Base-by-base conservation (phyloP, 2,329 filamentous ascomycete genomes). In the Harringtonia lauricola region DNA sequence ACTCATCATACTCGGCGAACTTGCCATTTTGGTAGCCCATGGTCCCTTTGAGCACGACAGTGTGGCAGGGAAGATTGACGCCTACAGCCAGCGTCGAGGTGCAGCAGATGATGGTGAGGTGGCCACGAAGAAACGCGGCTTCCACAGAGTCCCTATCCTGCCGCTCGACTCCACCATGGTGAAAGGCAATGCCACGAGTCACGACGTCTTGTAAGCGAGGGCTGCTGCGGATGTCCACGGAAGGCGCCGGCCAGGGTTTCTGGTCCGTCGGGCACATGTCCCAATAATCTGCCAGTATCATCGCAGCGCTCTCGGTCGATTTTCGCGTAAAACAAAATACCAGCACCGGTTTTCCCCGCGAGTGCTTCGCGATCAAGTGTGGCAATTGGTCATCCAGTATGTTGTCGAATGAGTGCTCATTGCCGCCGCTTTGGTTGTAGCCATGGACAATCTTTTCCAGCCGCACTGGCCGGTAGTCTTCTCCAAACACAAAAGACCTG, bases 1-100 rank as follows among this genome's bases (percentile, higher is more conserved):
- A 67, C 56, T 92, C 86, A 0, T 84, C 79, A 51, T 87, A 88
- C 57, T 92, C 85, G 44, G 79, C 74, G 31, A 75, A 54, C 8
- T 62, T 69, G 8, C 70, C 67, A 45, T 78, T 72, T 45, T 76
- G 74, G 60, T 78, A 89, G 1, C 71, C 68, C 4, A 79, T 71
- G 0, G 86, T 94, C 19, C 85, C 84, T 58, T 94, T 94, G 44
- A 94, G 74, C 10, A 94, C 78, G 4, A 89, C 86, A 3, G 89
- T 75, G 56, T 92, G 83, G 48, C 86, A 88, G 10, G 86, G 87
- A 10, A 94, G 62, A 55, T 94, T 94, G 26, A 94, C 75, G 0
- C 86, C 86, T 13, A 92, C 81, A 1, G 86, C 85, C 17, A 94
- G 66, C 1, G 86, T 94, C 0, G 86, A 89, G 0, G 86, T 94